A percentile compares a stretch with the other conserved stretches of the same genome.
phyloP scores from a whole-genome alignment of 371 early-diverging fungal genomes.

The Rhizopus stolonifer region DNA sequence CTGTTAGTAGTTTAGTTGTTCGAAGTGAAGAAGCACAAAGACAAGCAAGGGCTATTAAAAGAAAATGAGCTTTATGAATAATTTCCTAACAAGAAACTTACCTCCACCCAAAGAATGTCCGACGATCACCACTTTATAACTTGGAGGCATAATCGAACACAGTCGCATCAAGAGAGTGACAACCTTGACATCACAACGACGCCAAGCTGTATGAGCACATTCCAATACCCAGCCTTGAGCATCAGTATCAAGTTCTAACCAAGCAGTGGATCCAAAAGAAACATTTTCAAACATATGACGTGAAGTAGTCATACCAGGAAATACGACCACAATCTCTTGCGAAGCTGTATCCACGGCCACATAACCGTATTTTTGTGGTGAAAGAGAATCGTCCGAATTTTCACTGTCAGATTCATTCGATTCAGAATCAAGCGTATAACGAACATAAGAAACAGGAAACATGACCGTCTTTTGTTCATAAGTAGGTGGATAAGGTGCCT shows the following conservation, averaged over 20 bases:
- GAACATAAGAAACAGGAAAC: slow-evolving; percentile 10
- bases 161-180: slow-evolving; percentile 42
- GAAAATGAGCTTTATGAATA: too few relatives aligned
- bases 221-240: slow-evolving; percentile 30
- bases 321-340: slow-evolving; percentile 36
- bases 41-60: slow-evolving; percentile 31
- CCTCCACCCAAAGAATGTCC: slow-evolving; percentile 41
- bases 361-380: slow-evolving; percentile 24
- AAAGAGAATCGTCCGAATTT: background rate
- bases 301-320: slow-evolving; percentile 30
- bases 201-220: slow-evolving; percentile 37
- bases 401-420: background rate
- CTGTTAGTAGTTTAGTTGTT: slow-evolving; percentile 28
- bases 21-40: slow-evolving; percentile 42
- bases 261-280: slow-evolving; percentile 31
- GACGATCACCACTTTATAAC: slow-evolving; percentile 38
- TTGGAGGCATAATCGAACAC: slow-evolving; percentile 24
- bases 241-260: slow-evolving; percentile 26
- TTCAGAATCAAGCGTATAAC: background rate
- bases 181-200: slow-evolving; percentile 36
- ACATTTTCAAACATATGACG: slow-evolving; percentile 28
- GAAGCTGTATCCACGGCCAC: slow-evolving; percentile 35
- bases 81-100: too few relatives aligned
- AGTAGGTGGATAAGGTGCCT: background rate
- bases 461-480: slow-evolving; percentile 11